phyloP scores from a whole-genome alignment of 805 yeast genomes.

The Debaryomyces prosopidis region DNA sequence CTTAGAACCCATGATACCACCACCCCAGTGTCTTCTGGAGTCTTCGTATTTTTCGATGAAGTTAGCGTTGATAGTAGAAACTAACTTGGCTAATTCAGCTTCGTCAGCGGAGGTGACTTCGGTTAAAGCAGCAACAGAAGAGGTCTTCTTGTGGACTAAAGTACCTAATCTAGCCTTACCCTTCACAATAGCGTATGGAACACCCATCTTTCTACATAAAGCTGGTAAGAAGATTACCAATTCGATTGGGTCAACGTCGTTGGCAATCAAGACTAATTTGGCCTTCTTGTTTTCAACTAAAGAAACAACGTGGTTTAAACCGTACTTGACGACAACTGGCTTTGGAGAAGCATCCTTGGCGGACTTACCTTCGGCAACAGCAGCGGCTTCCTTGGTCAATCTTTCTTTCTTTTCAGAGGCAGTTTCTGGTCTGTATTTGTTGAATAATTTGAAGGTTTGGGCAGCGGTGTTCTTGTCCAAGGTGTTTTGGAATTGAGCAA shows the following conservation, averaged over 20 bases:
- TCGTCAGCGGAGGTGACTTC: constrained; percentile 95
- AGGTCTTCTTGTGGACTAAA: constrained; percentile 94
- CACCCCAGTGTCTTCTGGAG: constrained; percentile 99
- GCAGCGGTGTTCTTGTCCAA: constrained; percentile 99
- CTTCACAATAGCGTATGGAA: constrained; percentile 97
- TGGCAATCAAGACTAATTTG: constrained; percentile 93
- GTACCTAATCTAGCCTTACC: constrained; percentile 99
- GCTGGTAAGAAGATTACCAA: constrained; percentile 97
- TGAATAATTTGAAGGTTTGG: constrained; percentile 93
- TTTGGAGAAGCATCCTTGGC: constrained; percentile 95
- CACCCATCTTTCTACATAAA: constrained; percentile 98
- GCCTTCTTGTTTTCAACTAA: constrained; percentile 98
- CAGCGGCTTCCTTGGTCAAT: constrained; percentile 98
- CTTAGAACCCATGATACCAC: constrained; percentile 97
- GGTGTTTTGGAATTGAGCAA: constrained; percentile 93
- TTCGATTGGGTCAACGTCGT: constrained; percentile 99
- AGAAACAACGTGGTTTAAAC: constrained; percentile 98
- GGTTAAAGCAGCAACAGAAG: constrained; percentile 95
- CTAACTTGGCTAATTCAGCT: constrained; percentile 88
- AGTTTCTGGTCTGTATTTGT: constrained; percentile 99
- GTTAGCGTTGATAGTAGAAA: constrained; percentile 92
- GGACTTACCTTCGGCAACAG: constrained; percentile 96
- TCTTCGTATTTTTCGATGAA: constrained; percentile 93
- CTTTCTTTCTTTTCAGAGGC: constrained; percentile 98
- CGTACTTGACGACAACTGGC: constrained; percentile 97